Conservation (phyloP, 805 yeast species). For the Kregervanrija pseudodelftensis region DNA sequence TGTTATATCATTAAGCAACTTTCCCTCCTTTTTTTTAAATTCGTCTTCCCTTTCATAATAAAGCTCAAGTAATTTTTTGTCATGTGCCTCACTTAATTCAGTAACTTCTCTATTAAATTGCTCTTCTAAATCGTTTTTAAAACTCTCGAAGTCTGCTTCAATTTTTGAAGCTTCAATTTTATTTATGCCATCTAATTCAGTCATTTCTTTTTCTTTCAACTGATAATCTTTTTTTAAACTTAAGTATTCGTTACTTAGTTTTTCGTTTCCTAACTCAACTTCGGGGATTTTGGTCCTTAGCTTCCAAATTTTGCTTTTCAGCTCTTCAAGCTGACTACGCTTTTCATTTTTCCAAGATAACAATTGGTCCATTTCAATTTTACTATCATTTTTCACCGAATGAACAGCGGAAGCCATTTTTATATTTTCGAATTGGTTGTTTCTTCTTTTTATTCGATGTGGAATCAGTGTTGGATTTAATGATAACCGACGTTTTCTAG, state of each 20-base stretch:
- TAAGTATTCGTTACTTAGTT: constrained; percentile 19
- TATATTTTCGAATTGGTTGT: neutral
- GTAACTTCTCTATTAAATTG: constrained; percentile 26
- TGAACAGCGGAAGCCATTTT: neutral
- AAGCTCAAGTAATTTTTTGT: constrained; percentile 29
- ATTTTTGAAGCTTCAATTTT: constrained; percentile 21
- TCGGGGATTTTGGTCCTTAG: constrained; percentile 22
- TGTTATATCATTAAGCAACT: constrained; percentile 11
- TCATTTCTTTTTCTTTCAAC: constrained; percentile 26
- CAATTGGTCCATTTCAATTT: constrained; percentile 2
- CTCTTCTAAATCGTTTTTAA: constrained; percentile 24
- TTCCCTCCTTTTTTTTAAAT: constrained; percentile 25
- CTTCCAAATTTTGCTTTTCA: constrained; percentile 20
- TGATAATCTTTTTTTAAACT: constrained; percentile 17
- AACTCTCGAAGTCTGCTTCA: constrained; percentile 31
- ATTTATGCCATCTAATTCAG: constrained; percentile 17
- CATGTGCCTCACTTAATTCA: constrained; percentile 11
- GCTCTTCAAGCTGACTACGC: constrained; percentile 17
- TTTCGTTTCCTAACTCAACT: constrained; percentile 22
- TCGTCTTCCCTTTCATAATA: constrained; percentile 29
- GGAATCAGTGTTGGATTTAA: too few relatives aligned
- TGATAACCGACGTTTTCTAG: too few relatives aligned
- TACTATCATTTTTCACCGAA: neutral
- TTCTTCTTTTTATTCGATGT: neutral
- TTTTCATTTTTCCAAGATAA: constrained; percentile 4